phyloP scores from a whole-genome alignment of 1,284 basidiomycete species.

The Boletus semigastroideus region DNA sequence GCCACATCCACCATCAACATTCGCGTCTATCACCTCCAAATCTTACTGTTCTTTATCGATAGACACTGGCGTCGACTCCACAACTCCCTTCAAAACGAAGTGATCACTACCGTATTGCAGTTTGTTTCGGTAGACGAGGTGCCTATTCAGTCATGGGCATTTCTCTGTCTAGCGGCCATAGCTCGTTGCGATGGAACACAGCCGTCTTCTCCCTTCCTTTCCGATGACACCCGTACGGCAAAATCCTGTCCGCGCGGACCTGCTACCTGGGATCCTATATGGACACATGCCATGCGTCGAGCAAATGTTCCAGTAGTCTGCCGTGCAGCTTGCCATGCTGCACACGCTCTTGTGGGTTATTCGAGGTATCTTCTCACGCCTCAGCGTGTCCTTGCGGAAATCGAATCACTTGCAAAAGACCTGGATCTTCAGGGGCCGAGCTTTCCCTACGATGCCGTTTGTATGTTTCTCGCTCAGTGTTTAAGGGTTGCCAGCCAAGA shows the following conservation, averaged over 20 bases:
- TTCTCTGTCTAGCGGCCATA: conserved; percentile 74
- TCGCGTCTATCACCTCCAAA: conserved; percentile 66
- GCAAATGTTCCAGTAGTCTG: conserved; percentile 63
- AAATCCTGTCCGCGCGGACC: conserved; percentile 17
- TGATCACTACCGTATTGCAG: conserved; percentile 56
- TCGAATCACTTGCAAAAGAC: conserved; percentile 75
- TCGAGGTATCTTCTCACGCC: conserved; percentile 48
- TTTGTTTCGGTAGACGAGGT: conserved; percentile 67
- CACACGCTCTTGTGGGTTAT: conserved; percentile 51
- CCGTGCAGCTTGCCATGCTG: conserved; percentile 81
- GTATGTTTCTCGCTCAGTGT: conserved; percentile 70
- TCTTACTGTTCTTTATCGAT: conserved; percentile 82
- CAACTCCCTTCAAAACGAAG: conserved; percentile 50
- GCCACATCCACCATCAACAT: conserved; percentile 29
- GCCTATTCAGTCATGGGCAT: conserved; percentile 76
- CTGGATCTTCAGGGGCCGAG: conserved; percentile 86
- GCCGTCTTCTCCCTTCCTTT: conserved; percentile 6
- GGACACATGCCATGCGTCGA: conserved; percentile 80
- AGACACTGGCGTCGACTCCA: conserved; percentile 69
- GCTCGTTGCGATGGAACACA: conserved; percentile 47
- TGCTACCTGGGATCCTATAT: conserved; percentile 70
- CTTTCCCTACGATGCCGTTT: conserved; percentile 84
- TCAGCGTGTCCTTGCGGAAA: conserved; percentile 60
- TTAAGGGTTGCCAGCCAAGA: conserved; percentile 74
- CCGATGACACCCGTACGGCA: background rate